phyloP scores from a whole-genome alignment of 257 asterid genomes.

The Salvia splendens region DNA sequence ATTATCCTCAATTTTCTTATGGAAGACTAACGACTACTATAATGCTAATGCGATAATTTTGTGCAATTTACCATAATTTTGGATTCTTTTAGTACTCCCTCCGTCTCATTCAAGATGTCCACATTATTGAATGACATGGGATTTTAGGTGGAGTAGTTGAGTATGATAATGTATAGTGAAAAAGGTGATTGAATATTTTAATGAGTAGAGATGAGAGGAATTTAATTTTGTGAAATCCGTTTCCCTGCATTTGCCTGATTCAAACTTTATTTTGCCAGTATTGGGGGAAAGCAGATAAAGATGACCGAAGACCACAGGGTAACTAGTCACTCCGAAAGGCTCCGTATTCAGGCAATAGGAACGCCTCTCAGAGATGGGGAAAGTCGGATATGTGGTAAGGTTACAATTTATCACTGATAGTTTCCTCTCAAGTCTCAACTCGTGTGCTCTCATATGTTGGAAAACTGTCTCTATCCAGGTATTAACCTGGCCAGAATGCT shows the following conservation, averaged over 20 bases:
- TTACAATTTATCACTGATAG: constrained; percentile 8
- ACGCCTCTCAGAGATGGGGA: constrained; percentile 90
- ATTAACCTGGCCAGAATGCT: constrained; percentile 96
- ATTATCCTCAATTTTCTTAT: neutral
- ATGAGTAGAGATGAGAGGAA: too few species aligned
- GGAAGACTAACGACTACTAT: neutral
- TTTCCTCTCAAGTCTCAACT: constrained; percentile 6
- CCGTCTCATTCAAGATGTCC: too few species aligned
- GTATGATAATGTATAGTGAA: too few species aligned
- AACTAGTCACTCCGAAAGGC: constrained; percentile 74
- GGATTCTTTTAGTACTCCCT: too few species aligned
- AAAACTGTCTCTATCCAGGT: constrained; percentile 47
- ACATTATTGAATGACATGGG: too few species aligned
- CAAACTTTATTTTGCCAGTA: constrained; percentile 50
- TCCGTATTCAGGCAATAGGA: constrained; percentile 76
- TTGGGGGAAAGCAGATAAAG: constrained; percentile 80
- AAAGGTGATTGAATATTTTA: too few species aligned
- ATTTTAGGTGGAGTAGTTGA: too few species aligned
- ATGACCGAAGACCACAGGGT: constrained; percentile 97
- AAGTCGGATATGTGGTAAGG: constrained; percentile 84
- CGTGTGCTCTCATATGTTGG: constrained; percentile 4
- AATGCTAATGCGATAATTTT: too few species aligned
- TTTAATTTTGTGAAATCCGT: constrained; percentile 5
- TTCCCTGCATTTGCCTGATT: constrained; percentile 12
- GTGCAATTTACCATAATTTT: neutral